Base-by-base conservation (phyloP, 495 filamentous ascomycete genomes). In the Hyaloscypha variabilis region DNA sequence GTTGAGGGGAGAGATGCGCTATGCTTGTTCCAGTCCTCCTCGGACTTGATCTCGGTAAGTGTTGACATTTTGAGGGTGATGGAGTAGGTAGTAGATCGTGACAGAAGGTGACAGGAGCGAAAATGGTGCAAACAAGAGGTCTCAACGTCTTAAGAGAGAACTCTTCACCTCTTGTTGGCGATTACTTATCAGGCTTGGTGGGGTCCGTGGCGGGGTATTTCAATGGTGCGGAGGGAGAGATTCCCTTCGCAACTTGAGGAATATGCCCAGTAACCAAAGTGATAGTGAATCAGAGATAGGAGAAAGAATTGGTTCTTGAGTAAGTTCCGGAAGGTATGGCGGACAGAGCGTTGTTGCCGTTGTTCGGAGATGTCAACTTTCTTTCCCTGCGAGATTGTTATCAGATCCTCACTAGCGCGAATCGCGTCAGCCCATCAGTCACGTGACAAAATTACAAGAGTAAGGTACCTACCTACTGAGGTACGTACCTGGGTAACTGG, bases 21-120 rank as follows among this genome's bases (percentile, higher is more conserved):
- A 73, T 90, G 82, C 36, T 82, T 69, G 42, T 83, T 75, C 85
- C 95, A 98, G 68, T 84, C 85, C 63, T 82, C 77, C 64, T 90
- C 86, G 60, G 81, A 83, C 55, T 79, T 83, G 78, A 97, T 91
- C 50, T 93, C 90, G 67, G 80, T 83, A 71, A 97, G 82, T 25
- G 82, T 83, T 67, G 90, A 91, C 90, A 92, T 92, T 0, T 24
- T 55, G 51, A 39, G 30, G 17, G 28, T 8, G 8, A 24, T 28
- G 17, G 28, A 30, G 8, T 24, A n/a, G 26, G 31, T 6, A 21
- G 19, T 49, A 28, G 52, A 59, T 51, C 25, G 31, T 31, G 4
- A 4, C 11, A 23, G 39, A 46, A 46, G 4, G 39, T 10, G n/a
- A 52, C n/a, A 49, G 10, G 31, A 39, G 13, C 21, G 58, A 26